Evolutionary conservation across 2,329 filamentous ascomycete species (phyloP).

Genomic region (Aspergillus sp.): DNA sequence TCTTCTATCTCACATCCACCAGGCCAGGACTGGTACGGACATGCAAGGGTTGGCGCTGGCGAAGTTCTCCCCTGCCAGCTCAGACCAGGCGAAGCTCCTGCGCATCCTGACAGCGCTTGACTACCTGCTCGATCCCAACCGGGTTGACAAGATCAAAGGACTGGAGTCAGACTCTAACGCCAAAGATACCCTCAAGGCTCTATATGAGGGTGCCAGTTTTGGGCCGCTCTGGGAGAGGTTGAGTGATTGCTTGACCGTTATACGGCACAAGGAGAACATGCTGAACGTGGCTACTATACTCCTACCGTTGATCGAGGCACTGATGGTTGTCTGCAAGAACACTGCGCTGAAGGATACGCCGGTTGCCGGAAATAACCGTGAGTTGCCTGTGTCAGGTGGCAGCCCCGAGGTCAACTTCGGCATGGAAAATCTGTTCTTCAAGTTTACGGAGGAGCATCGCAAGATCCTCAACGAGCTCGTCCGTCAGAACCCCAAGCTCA

Average conservation of each 20-base stretch:
- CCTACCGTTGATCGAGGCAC: slow-evolving; percentile 82
- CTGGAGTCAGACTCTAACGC: slow-evolving; percentile 49
- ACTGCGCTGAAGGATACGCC: slow-evolving; percentile 66
- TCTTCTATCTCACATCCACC: slow-evolving; percentile 74
- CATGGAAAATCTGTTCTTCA: slow-evolving; percentile 90
- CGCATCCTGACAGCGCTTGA: slow-evolving; percentile 88
- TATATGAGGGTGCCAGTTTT: slow-evolving; percentile 89
- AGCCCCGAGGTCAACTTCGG: slow-evolving; percentile 58
- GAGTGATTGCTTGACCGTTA: slow-evolving; percentile 77
- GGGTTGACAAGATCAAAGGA: slow-evolving; percentile 43
- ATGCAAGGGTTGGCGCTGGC: slow-evolving; percentile 88
- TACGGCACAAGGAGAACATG: slow-evolving; percentile 88
- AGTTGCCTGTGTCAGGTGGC: slow-evolving; percentile 65
- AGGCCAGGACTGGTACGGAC: slow-evolving; percentile 80
- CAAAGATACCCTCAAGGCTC: slow-evolving; percentile 73
- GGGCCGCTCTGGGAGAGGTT: slow-evolving; percentile 85
- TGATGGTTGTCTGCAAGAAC: slow-evolving; percentile 99
- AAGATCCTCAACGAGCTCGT: slow-evolving; percentile 97
- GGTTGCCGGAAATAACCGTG: slow-evolving; percentile 46
- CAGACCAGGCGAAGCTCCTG: slow-evolving; percentile 91
- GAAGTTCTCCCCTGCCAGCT: slow-evolving; percentile 92
- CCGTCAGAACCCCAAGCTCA: slow-evolving; percentile 90
- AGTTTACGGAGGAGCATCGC: slow-evolving; percentile 92
- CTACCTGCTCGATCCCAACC: slow-evolving; percentile 82
- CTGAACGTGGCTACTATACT: slow-evolving; percentile 95